Percentiles rank a stretch among this genome's conserved stretches.
Conservation (phyloP, 1,284 basidiomycete genomes). For the Cutaneotrichosporon mucoides region DNA sequence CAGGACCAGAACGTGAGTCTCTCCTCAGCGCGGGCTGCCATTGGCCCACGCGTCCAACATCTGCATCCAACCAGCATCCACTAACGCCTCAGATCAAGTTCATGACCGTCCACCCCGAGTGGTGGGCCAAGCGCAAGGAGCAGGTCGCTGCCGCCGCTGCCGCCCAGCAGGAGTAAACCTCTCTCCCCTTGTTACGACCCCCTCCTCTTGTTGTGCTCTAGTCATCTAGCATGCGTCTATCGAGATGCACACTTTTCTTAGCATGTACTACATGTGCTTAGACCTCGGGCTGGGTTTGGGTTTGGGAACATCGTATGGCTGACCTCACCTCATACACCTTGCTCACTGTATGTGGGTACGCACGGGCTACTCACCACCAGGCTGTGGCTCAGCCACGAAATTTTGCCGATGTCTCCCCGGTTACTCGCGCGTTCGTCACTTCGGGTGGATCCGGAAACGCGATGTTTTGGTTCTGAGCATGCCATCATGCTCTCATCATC, state of each 20-base stretch:
- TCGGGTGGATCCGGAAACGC: too few relatives aligned
- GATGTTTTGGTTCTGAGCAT: too few relatives aligned
- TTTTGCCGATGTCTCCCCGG: too few relatives aligned
- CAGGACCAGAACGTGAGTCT: conserved; percentile 42
- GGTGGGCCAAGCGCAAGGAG: conserved; percentile 41
- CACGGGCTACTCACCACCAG: background rate
- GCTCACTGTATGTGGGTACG: background rate
- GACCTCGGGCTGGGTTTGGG: background rate
- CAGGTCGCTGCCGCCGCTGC: conserved; percentile 11
- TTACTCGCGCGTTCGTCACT: too few relatives aligned
- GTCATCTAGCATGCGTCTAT: background rate
- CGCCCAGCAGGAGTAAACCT: background rate
- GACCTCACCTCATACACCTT: too few relatives aligned
- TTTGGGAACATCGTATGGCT: background rate
- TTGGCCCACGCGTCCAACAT: background rate
- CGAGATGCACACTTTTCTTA: too few relatives aligned
- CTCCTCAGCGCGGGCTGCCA: background rate
- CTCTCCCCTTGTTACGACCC: too few relatives aligned
- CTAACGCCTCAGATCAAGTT: conserved; percentile 33
- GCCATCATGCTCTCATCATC: too few relatives aligned
- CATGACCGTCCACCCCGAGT: conserved; percentile 36
- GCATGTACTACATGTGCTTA: too few relatives aligned
- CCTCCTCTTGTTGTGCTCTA: background rate
- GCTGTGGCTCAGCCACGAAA: too few relatives aligned
- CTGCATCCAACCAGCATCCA: background rate